Evolutionary conservation across 2,329 filamentous ascomycete species (phyloP).

Genomic region (Apiospora pterosperma): DNA sequence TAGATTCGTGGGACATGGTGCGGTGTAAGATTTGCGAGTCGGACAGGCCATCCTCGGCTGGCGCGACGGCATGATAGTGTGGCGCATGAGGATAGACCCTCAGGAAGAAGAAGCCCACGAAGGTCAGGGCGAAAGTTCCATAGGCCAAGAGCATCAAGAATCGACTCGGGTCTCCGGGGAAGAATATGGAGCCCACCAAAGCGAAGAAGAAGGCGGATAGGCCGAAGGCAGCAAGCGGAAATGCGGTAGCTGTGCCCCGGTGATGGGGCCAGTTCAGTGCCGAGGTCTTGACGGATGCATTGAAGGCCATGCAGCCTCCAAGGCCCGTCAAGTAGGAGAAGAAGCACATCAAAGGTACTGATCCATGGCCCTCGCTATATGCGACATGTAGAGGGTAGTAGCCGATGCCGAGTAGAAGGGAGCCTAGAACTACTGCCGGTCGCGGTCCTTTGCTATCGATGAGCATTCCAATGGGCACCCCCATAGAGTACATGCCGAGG

Average conservation of each 20-base stretch:
- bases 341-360: constrained; percentile 66
- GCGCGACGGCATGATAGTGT: constrained; percentile 55
- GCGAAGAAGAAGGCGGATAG: constrained; percentile 97
- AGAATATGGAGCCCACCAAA: constrained; percentile 68
- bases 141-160: constrained; percentile 78
- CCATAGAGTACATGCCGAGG: constrained; percentile 89
- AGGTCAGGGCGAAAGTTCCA: constrained; percentile 73
- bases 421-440: constrained; percentile 72
- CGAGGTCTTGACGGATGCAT: constrained; percentile 78
- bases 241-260: constrained; percentile 89
- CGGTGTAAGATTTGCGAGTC: constrained; percentile 38
- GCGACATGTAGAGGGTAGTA: constrained; percentile 85
- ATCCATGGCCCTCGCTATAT: constrained; percentile 64
- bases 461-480: constrained; percentile 84
- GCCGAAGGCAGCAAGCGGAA: constrained; percentile 89
- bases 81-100: constrained; percentile 60
- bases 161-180: constrained; percentile 77
- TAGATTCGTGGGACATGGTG: constrained; percentile 40
- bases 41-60: constrained; percentile 28
- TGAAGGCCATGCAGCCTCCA: constrained; percentile 89
- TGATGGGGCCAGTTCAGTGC: constrained; percentile 90
- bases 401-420: constrained; percentile 68
- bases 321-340: constrained; percentile 84
- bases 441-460: constrained; percentile 81
- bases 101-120: constrained; percentile 81